Evolutionary conservation across 192 early-diverging fungal genomes (phyloP), one percentile per base, ranked within the genome.

Genomic region (Backusella tarrabulga): DNA sequence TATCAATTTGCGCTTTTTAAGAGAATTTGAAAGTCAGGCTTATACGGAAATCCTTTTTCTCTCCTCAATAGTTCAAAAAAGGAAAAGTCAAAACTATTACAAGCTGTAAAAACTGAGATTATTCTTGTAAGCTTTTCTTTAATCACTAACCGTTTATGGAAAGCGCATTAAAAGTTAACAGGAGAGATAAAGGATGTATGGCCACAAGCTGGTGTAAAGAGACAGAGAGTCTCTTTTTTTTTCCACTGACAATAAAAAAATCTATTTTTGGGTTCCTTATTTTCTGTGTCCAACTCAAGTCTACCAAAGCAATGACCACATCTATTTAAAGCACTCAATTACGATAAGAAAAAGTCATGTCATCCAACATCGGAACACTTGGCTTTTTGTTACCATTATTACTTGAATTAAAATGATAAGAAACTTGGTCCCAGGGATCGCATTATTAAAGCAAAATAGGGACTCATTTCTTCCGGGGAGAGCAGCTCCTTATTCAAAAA

Each of bases 1-100:
- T 63, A 63, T 63, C 56, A 63, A 63, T 63, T 63, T 63, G 56
- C 56, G 56, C 56, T 63, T 63, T 60, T 63, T 63, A 63, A 63
- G 56, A 63, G 56, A 23, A 63, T 63, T 63, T 63, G 11, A 63
- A 63, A 63, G 56, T 63, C 56, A 63, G 56, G 52, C 21, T 60
- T 60, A 60, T 60, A 60, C 0, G 9, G 5, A 60, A 14, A 21
- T 23, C 52, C 6, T 52, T 50, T 50, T 50, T 54, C 50, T 54
- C 52, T 54, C 52, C 52, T 54, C 52, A 63, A 29, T 14, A 26
- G n/a, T 23, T 29, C 56, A 29, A 63, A 63, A 63, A 63, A 63
- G 56, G 56, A 63, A 63, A 63, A 63, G 56, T 63, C 26, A 63
- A 63, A 63, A 63, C 56, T 11, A 21, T 26, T 63, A 26, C 56